Evolutionary conservation across 768 basidiomycete genomes (phyloP), one percentile per base, ranked within the genome.

Genomic region (Cystobasidium ongulense): DNA sequence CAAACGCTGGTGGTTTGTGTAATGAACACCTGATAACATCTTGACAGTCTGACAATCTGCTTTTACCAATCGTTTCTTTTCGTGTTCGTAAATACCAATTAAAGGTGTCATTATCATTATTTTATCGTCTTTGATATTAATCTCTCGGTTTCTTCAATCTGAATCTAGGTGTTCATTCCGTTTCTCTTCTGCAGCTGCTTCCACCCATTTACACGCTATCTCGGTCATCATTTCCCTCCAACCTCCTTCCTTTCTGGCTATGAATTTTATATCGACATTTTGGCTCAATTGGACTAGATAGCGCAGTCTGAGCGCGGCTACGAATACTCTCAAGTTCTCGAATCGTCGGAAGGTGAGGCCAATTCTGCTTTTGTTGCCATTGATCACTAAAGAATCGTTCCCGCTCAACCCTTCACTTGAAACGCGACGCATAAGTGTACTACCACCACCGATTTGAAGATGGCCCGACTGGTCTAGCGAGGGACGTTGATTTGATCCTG

Each of bases 291-390:
- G 88, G 21, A 93, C 83, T 73, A 87, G 83, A 77, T 93, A 94
- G 23, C 92, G 88, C 31, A 93, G 82, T 78, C 90, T 92, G 75
- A 94, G 82, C 0, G 92, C 91, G 90, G 89, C 92, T 53, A 86
- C 88, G 88, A 90, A 94, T 25, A 92, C 80, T 29, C 90, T 84
- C 33, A 95, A 81, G 79, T 94, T 95, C 80, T 94, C 92, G 1
- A 87, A 90, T 71, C 91, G 82, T 74, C 92, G 83, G 80, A 92
- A 94, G 23, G 91, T 91, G 89, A 90, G 91, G 0, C 88, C 86
- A 4, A 75, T 76, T 74, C 50, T 27, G 5, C 4, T 35, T 59
- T 59, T 10, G 25, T 59, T 31, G 52, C n/a, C 27, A n/a, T 10
- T n/a, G 1, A 10, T 1, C 1, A 41, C 53, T 50, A 13, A 10